Evolutionary conservation across 768 basidiomycete species (phyloP).

Genomic region (Xerocomus potaroensis): DNA sequence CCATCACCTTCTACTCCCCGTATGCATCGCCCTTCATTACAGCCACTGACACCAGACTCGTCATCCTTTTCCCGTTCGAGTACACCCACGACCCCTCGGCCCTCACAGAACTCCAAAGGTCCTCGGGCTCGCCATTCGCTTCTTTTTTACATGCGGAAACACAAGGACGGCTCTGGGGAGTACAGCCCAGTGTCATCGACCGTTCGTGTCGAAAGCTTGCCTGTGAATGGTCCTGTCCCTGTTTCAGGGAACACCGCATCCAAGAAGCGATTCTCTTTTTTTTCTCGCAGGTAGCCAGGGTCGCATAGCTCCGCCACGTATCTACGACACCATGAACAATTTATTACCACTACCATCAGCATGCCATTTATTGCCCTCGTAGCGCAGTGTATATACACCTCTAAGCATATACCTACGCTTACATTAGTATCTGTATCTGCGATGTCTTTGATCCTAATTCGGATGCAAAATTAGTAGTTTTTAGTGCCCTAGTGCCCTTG

Average conservation of each 20-base stretch:
- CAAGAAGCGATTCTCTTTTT: constrained; percentile 30
- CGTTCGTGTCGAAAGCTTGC: constrained; percentile 13
- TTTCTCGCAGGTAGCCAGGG: constrained; percentile 28
- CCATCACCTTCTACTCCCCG: constrained; percentile 20
- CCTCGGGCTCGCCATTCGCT: constrained; percentile 26
- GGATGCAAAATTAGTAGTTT: not conserved
- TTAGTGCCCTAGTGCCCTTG: too few relatives aligned
- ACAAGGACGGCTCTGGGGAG: constrained; percentile 11
- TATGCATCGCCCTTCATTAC: constrained; percentile 24
- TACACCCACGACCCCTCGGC: constrained; percentile 26
- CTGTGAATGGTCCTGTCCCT: constrained; percentile 6
- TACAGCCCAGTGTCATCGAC: constrained; percentile 26
- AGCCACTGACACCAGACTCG: constrained; percentile 28
- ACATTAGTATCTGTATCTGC: not conserved
- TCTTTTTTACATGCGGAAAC: constrained; percentile 31
- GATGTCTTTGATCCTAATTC: not conserved
- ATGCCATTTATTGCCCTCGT: constrained; percentile 15
- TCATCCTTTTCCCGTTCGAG: constrained; percentile 30
- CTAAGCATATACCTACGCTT: constrained; percentile 8
- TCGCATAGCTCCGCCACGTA: constrained; percentile 10
- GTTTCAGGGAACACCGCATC: constrained; percentile 1
- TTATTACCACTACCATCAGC: constrained; percentile 9
- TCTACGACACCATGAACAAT: constrained; percentile 17
- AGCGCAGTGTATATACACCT: constrained; percentile 10
- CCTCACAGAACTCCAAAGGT: constrained; percentile 24